These are phyloP conservation scores for Suillus alpinus DNA, from an alignment of 768 basidiomycete genomes.

Conservation along the genomic window DNA sequence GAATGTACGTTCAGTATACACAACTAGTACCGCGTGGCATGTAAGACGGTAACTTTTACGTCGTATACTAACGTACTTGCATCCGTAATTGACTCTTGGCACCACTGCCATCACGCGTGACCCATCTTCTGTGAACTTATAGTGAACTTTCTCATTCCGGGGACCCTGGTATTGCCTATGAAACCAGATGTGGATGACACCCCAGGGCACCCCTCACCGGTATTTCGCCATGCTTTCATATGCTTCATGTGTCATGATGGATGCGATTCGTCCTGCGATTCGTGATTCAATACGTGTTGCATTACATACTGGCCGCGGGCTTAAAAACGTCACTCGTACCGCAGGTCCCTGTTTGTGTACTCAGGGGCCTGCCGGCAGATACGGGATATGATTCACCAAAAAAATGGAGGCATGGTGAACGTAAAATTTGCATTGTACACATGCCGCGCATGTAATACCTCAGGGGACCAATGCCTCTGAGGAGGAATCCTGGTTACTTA, in stretches of 20 bases:
- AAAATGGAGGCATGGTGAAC: neutral
- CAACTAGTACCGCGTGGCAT: neutral
- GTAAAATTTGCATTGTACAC: neutral
- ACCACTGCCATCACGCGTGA: neutral
- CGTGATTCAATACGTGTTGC: neutral
- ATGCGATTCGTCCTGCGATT: neutral
- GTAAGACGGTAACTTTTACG: neutral
- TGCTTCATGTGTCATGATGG: neutral
- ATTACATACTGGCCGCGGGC: neutral
- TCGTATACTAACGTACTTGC: neutral
- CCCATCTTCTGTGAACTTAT: too few relatives aligned
- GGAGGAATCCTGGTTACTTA: neutral
- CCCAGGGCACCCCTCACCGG: neutral
- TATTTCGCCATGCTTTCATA: neutral
- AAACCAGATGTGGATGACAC: neutral
- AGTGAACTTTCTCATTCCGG: too few relatives aligned
- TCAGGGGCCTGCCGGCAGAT: neutral
- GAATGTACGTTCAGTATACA: neutral
- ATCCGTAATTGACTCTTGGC: neutral
- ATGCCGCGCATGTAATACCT: neutral
- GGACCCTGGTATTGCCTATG: too few relatives aligned
- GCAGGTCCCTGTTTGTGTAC: neutral
- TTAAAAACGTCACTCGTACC: neutral
- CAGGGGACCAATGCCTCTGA: too few relatives aligned
- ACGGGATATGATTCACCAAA: neutral